Evolutionary conservation across 208 protist species (phyloP).

Genomic region (Crithidia mellificae): DNA sequence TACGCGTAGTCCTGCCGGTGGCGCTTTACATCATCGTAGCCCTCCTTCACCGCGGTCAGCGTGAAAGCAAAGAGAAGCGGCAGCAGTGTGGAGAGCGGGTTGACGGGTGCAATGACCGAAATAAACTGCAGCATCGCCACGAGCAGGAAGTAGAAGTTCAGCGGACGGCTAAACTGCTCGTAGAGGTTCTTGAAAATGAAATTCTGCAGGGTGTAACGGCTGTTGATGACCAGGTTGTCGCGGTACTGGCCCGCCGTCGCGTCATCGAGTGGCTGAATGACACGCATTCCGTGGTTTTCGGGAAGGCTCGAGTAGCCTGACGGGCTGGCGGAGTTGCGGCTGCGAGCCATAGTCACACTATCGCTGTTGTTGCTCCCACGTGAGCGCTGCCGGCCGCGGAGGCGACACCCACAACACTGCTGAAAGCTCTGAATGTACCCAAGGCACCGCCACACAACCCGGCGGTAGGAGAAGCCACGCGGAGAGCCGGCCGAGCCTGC

Average conservation of each 20-base stretch:
- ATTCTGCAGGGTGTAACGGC: conserved; percentile 93
- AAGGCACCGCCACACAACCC: conserved; percentile 9
- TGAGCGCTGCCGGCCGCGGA: background rate
- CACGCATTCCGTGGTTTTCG: conserved; percentile 34
- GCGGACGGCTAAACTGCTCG: conserved; percentile 95
- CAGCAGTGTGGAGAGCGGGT: conserved; percentile 89
- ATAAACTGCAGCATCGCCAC: conserved; percentile 93
- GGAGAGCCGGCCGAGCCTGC: background rate
- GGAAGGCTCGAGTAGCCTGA: background rate
- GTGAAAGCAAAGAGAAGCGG: conserved; percentile 93
- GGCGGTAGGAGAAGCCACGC: conserved; percentile 8
- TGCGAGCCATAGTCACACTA: too few relatives aligned
- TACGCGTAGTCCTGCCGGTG: conserved; percentile 73
- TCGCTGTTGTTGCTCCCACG: background rate
- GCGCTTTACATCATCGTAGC: conserved; percentile 94
- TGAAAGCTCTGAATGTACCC: conserved; percentile 14
- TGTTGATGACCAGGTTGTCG: conserved; percentile 90
- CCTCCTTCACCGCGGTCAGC: conserved; percentile 94
- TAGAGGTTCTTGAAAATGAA: conserved; percentile 97
- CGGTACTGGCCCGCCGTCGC: conserved; percentile 42
- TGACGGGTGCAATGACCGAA: conserved; percentile 91
- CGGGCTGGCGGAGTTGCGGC: background rate
- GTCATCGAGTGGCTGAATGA: conserved; percentile 46
- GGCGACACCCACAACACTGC: conserved; percentile 7
- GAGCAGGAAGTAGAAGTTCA: conserved; percentile 97